Base-by-base conservation (phyloP, 2,329 filamentous ascomycete genomes). In the Neonectria hederae region DNA sequence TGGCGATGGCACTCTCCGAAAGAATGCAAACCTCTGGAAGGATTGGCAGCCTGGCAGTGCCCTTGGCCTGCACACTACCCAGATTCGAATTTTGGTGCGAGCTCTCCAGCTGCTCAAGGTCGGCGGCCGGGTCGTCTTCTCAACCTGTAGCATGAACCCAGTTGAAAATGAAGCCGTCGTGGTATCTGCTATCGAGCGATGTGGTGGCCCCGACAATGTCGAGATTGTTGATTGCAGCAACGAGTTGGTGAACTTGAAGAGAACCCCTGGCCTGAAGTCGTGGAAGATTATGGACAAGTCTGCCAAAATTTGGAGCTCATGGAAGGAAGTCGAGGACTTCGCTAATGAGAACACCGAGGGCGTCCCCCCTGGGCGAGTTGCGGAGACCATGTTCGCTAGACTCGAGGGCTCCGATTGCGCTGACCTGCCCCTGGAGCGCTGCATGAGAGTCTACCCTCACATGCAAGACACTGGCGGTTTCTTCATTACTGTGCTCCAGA, bases 131-230 rank as follows among this genome's bases (percentile, higher is more conserved):
- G 92, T 98, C 28, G 95, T 99, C 56, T 99, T 98, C 82, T 98
- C 95, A 3, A 99, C 96, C 21, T 99, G 96, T 85, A 97, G 94
- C 79, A 93, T 99, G 92, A 99, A 99, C 81, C 96, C 96, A 0
- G 89, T 98, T 28, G 96, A 99, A 83, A 97, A 99, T 75, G 96
- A 99, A 81, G 91, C 96, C 7, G 94, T 98, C 17, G 84, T 99
- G 65, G 89, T 92, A 1, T 90, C 91, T 26, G 96, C 96, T 11
- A 94, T 99, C 72, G 91, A 94, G 72, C 88, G 94, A 61, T 98
- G 94, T 74, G 96, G 96, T 66, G 96, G 96, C 3, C 80, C 88
- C 4, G 84, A 86, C 14, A 96, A 94, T 75, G 91, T 99, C 54
- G 87, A 91, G 69, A 90, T 99, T 48, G 79, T 98, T 60, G 93